Base-by-base conservation (phyloP, 1,284 basidiomycete genomes). In the Rhodotorula sp. region DNA sequence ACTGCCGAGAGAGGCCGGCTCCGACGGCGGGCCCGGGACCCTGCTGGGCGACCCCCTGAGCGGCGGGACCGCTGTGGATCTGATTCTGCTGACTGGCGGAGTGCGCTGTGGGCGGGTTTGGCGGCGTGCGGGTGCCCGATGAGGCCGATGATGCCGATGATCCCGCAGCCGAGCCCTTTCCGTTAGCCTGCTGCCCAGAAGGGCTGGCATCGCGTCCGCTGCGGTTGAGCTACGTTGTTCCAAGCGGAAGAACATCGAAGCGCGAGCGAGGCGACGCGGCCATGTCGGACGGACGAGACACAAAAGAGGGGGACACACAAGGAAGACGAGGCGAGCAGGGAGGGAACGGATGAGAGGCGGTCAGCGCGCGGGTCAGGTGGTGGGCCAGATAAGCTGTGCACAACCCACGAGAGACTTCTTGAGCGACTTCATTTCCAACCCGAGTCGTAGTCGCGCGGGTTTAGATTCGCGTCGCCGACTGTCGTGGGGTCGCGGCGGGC, bases 401-500 rank as follows among this genome's bases (percentile, higher is more conserved):
- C 52, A 21, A 64, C 71, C 50, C 2, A 72, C 71, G 59, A 69
- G 59, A 21, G 49, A 56, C 68, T 72, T 72, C 52, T 72, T 72
- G 65, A 72, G 68, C 12, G 68, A 69, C 67, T 72, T 72, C 68
- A 71, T 71, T 21, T 28, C 38, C 38, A 43, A 43, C 38, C 38
- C 38, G 38, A 52, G 50, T n/a, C 18, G 50, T 52, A 14, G 23
- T 59, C 12, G 19, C 26, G 28, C 21, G 21, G 26, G 19, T 7
- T 47, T 26, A 28, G 54, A 5, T 34, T 16, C 47, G 23, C 23
- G 34, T 23, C n/a, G 31, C 47, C 52, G 50, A 43, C 43, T n/a
- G 62, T 31, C 54, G 45, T n/a, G 50, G 23, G 45, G 21, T 45
- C n/a, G 43, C 18, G 26, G 31, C 26, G 56, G 16, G 19, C 5